Percentiles rank a stretch among this genome's conserved stretches.
Evolutionary conservation across 176 grass and related monocot genomes (phyloP).

Genomic region (Oropetium thomaeum): DNA sequence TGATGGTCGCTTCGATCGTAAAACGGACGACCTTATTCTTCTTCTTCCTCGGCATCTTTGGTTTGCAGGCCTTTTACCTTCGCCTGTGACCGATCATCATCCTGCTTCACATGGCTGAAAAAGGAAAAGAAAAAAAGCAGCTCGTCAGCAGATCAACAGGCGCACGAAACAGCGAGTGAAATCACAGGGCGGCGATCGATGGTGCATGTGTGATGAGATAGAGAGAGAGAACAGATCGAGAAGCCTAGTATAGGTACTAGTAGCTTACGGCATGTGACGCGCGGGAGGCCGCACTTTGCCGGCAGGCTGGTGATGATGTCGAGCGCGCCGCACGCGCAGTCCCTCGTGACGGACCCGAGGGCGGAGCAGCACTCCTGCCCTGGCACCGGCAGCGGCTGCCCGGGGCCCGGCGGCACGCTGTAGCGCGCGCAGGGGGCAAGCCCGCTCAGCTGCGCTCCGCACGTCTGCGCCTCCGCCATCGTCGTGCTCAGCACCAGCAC

Average conservation of each 20-base stretch:
- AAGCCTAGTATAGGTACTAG: no score
- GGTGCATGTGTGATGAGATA: no score
- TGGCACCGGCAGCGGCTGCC: conserved; percentile 27
- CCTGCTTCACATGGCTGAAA: conserved; percentile 8
- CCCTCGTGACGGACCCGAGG: conserved; percentile 38
- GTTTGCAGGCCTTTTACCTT: neutral
- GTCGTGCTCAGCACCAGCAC: neutral
- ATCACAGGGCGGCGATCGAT: no score
- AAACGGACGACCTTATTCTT: conserved; percentile 1
- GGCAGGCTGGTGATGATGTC: conserved; percentile 75
- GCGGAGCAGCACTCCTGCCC: conserved; percentile 68
- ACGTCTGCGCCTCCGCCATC: conserved; percentile 23
- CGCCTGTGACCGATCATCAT: neutral
- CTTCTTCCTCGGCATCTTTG: neutral
- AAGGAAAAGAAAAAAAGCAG: neutral
- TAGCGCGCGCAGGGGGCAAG: conserved; percentile 57
- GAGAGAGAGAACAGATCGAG: no score
- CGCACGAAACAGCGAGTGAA: no score
- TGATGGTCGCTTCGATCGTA: neutral
- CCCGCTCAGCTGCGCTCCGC: conserved; percentile 46
- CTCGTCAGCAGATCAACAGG: neutral
- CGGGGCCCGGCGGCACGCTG: conserved; percentile 50
- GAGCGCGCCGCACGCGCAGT: conserved; percentile 65
- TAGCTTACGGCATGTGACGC: conserved; percentile 61
- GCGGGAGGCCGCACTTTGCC: conserved; percentile 56